A percentile compares a stretch with the other conserved stretches of the same genome.
Evolutionary conservation across 2,329 filamentous ascomycete species (phyloP).

Genomic region (Tolypocladium endophyticum): DNA sequence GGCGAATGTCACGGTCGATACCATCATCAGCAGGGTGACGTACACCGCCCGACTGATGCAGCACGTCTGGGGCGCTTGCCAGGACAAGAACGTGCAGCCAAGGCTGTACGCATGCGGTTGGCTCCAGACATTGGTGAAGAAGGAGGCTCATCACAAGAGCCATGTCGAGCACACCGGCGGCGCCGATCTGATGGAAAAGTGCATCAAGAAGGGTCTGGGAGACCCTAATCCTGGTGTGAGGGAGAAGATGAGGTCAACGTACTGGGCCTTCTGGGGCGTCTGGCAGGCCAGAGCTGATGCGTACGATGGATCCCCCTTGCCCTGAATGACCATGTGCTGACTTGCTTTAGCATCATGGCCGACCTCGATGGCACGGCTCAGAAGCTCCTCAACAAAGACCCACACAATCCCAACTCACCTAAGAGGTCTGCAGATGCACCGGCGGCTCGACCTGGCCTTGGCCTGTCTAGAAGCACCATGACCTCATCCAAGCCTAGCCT

Average conservation of each 20-base stretch:
- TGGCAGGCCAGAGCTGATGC: slow-evolving; percentile 71
- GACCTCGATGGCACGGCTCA: slow-evolving; percentile 69
- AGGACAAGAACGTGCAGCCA: slow-evolving; percentile 90
- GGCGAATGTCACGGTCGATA: slow-evolving; percentile 71
- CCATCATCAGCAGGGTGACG: slow-evolving; percentile 66
- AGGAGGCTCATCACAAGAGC: slow-evolving; percentile 67
- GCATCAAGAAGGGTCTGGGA: slow-evolving; percentile 75
- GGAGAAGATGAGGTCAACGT: slow-evolving; percentile 74
- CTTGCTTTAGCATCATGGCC: slow-evolving; percentile 55
- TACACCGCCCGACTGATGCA: slow-evolving; percentile 76
- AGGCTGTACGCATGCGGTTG: slow-evolving; percentile 70
- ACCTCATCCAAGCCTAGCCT: slow-evolving; percentile 53
- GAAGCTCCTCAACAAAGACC: slow-evolving; percentile 70
- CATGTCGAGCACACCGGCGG: slow-evolving; percentile 79
- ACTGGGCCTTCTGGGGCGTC: slow-evolving; percentile 69
- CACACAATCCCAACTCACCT: slow-evolving; percentile 66
- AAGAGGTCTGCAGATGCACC: slow-evolving; percentile 37
- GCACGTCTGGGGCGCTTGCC: slow-evolving; percentile 69
- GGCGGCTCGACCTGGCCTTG: slow-evolving; percentile 45
- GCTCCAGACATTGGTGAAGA: slow-evolving; percentile 72
- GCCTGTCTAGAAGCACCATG: slow-evolving; percentile 54
- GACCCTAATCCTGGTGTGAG: slow-evolving; percentile 87
- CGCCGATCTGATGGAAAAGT: slow-evolving; percentile 75
- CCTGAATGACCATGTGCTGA: slow-evolving; percentile 9
- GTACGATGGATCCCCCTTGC: slow-evolving; percentile 34